Base-by-base conservation (phyloP, 1,284 basidiomycete genomes). In the Ceratobasidium sp. region DNA sequence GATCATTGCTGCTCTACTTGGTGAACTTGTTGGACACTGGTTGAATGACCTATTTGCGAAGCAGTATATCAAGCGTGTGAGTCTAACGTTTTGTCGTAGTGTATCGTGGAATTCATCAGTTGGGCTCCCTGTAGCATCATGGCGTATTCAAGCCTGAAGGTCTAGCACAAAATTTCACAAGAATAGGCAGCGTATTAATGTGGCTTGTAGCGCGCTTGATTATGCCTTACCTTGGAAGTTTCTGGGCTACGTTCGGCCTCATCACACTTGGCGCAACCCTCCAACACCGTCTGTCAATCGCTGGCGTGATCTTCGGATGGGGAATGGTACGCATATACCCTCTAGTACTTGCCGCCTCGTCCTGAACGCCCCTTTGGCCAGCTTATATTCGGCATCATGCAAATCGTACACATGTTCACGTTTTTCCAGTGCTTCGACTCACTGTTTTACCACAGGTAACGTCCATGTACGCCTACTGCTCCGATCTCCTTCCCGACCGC, bases 41-140 rank as follows among this genome's bases (percentile, higher is more conserved):
- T 77, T 84, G 73, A 91, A 91, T 75, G 90, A 92, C 73, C 87
- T 83, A 82, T 85, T 90, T 53, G 86, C 87, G 83, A 84, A 84
- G 74, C 54, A 78, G n/a, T 83, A 81, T 64, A 86, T 89, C 75
- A 81, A 83, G 59, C 81, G 86, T 21, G 90, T 87, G 73, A 33
- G 83, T 79, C 18, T 25, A n/a, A 18, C 7, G 14, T 40, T 71
- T 18, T 12, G 21, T 46, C 56, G 18, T 44, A 18, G 9, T 33
- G 36, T 18, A 25, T 62, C 21, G 18, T 61, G n/a, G 14, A 9
- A 49, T 36, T 23, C 51, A 25, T 36, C 36, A 48, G 30, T 38
- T 14, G 21, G 14, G 38, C 23, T 59, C 11, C 30, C 51, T 66
- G 23, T 8, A 66, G 63, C 63, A 66, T 40, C 63, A 54, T 40